Conservation (phyloP, 257 asterid genomes). For the Jaltomata sinuosa region DNA sequence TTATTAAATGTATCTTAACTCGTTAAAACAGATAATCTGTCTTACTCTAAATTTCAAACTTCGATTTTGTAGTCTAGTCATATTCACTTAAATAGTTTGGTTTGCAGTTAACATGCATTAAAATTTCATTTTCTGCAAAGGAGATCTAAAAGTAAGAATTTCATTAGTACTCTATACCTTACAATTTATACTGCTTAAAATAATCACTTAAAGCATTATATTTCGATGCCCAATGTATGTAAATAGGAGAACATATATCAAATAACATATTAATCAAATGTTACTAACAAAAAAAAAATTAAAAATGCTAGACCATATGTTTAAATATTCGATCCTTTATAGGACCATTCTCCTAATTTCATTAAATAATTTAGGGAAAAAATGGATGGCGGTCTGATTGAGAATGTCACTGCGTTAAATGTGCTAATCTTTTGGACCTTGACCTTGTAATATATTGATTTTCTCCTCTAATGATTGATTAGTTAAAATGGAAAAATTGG, state of each 20-base stretch:
- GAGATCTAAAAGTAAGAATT: not conserved
- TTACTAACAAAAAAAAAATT: not conserved
- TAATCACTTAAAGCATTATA: not conserved
- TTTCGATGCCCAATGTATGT: not conserved
- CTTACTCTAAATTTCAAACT: too few relatives aligned
- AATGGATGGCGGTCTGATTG: not conserved
- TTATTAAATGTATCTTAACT: too few relatives aligned
- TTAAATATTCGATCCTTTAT: not conserved
- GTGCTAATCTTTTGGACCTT: not conserved
- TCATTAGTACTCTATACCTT: not conserved
- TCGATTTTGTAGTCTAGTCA: not conserved
- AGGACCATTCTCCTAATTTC: not conserved
- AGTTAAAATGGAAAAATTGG: not conserved
- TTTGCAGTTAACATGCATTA: not conserved
- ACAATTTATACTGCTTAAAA: not conserved
- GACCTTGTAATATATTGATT: not conserved
- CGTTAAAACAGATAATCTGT: too few relatives aligned
- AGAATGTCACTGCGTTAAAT: not conserved
- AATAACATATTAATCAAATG: too few relatives aligned
- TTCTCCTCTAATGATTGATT: not conserved
- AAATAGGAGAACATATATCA: not conserved
- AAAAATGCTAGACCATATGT: not conserved
- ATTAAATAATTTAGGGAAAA: not conserved
- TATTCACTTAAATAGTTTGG: not conserved
- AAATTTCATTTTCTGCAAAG: not conserved